Base-by-base conservation (phyloP, 257 asterid species). In the Salvia rosmarinus region DNA sequence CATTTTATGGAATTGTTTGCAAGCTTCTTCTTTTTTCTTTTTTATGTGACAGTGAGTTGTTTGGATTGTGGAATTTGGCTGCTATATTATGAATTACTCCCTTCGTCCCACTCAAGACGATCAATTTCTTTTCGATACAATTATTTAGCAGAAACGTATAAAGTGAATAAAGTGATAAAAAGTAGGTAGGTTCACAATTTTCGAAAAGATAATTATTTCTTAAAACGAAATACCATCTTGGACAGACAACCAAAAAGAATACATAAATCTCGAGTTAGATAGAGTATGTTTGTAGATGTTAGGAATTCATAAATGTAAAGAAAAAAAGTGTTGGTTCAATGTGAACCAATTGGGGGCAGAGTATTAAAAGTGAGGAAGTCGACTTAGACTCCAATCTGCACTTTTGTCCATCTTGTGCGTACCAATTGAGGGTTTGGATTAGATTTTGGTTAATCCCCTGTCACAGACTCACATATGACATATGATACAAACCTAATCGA, bases 1-100 rank as follows among this genome's bases (percentile, higher is more conserved):
- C 52, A 43, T 57, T 10, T 71, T 47, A 11, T n/a, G 23, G n/a
- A 9, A n/a, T 49, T 42, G n/a, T 16, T 68, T 69, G 25, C 30
- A n/a, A n/a, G n/a, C n/a, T n/a, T n/a, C n/a, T n/a, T n/a, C n/a
- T n/a, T n/a, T n/a, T n/a, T n/a, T n/a, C n/a, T n/a, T n/a, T n/a
- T n/a, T n/a, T n/a, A 2, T 64, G 71, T 19, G 23, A 46, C 8
- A 28, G 9, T n/a, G n/a, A n/a, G n/a, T 54, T 44, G 52, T 30
- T 57, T 14, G 6, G 43, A 14, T 14, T 59, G 30, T 37, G 21
- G 17, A 47, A 28, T 46, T 66, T 9, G 37, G 6, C 30, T 32
- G 4, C 6, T n/a, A 32, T 32, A 5, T 32, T 32, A 32, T 32
- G 55, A 17, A n/a, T n/a, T n/a, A n/a, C n/a, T n/a, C n/a, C n/a